A percentile compares a stretch with the other conserved stretches of the same genome.
Conservation (phyloP, 2,329 filamentous ascomycete genomes). For the Cladosporium colombiae region DNA sequence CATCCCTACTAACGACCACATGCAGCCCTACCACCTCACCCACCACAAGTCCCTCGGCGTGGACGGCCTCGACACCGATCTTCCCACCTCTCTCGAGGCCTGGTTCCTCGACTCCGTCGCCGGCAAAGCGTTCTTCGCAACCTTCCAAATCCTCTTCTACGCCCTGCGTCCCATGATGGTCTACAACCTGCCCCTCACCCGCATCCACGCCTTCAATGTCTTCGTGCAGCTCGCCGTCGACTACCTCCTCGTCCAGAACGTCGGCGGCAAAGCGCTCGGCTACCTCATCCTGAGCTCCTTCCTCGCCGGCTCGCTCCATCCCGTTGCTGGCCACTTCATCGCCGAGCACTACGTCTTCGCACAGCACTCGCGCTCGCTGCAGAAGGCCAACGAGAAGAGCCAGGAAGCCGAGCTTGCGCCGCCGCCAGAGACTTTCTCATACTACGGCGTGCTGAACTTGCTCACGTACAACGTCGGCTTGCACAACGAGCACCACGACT, state of each 20-base stretch:
- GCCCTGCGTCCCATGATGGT: conserved; percentile 93
- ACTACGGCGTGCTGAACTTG: conserved; percentile 90
- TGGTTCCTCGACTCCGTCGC: conserved; percentile 91
- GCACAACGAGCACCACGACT: conserved; percentile 99
- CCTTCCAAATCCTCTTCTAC: conserved; percentile 99
- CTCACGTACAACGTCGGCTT: conserved; percentile 96
- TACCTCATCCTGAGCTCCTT: conserved; percentile 91
- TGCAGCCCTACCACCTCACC: conserved; percentile 91
- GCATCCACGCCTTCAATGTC: conserved; percentile 82
- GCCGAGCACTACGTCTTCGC: conserved; percentile 76
- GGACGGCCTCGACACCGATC: conserved; percentile 91
- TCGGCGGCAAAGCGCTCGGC: conserved; percentile 65
- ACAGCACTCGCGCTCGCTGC: conserved; percentile 50
- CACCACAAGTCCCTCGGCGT: conserved; percentile 99
- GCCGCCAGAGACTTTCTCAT: conserved; percentile 92
- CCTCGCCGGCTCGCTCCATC: conserved; percentile 89
- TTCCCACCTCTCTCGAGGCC: conserved; percentile 88
- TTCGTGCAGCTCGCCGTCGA: conserved; percentile 77
- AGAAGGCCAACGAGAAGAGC: conserved; percentile 33
- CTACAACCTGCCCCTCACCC: conserved; percentile 84
- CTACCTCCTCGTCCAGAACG: conserved; percentile 61
- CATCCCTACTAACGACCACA: background rate
- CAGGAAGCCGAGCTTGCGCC: conserved; percentile 50
- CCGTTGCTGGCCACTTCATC: conserved; percentile 96
- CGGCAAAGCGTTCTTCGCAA: conserved; percentile 98